Evolutionary conservation across 345 rosid species (phyloP), one percentile per base, ranked within the genome.

Genomic region (Bruguiera gymnorhiza): DNA sequence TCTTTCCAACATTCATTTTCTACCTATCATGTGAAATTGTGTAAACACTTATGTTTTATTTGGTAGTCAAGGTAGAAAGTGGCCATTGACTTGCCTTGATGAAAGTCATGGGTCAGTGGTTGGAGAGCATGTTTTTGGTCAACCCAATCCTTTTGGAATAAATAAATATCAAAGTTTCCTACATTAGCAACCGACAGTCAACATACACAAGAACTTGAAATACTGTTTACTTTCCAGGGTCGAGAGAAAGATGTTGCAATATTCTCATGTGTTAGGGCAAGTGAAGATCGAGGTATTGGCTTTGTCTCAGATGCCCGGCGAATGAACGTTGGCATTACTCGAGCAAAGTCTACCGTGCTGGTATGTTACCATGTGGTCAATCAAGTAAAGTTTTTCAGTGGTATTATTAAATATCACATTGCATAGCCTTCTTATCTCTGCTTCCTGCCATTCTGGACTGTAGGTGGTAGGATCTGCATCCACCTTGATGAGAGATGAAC

Each of bases 281-380:
- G 75, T 15, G 76, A 84, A 63, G 79, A 82, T 62, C 78, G 87
- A 71, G 70, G 85, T 62, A 95, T 95, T 31, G 98, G 99, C 8
- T 95, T 92, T 72, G 86, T 95, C 52, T 78, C 97, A 18, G 97
- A 95, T 76, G 85, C 81, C 73, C 82, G 96, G 69, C 86, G 97
- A 66, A 95, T 95, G 99, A 95, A 95, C 69, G 99, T 95, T 0
- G 99, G 92, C 54, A 95, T 95, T 57, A 90, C 99, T 43, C 83
- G 97, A 53, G 97, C 99, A 5, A 95, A 91, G 81, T 90, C 98
- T 56, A 85, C 96, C 67, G 89, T 95, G 26, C 85, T 95, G 92
- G 99, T 95, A 82, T 70, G 83, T 27, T 15, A 65, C 20, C 32
- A 51, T 60, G 51, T 7, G 29, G 31, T 34, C 46, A 7, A 68